phyloP scores from a whole-genome alignment of 495 filamentous ascomycete species.

The Xylaria telfairii region DNA sequence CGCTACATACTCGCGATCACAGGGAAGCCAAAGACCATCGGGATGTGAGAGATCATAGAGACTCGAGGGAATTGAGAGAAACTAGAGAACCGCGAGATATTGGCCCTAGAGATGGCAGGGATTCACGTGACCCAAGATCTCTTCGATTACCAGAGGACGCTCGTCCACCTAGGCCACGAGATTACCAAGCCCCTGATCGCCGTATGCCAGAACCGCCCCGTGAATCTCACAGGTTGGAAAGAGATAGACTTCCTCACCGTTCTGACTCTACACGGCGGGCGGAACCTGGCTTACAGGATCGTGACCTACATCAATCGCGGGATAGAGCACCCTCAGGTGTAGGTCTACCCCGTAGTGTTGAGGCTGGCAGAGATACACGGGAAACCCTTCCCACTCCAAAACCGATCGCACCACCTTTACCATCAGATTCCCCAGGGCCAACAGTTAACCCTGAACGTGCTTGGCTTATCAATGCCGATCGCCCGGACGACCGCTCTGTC shows the following conservation, averaged over 20 bases:
- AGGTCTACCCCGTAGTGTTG: constrained; percentile 36
- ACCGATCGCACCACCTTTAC: constrained; percentile 38
- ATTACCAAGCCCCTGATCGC: constrained; percentile 37
- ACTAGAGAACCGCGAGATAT: constrained; percentile 39
- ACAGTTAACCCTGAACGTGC: constrained; percentile 53
- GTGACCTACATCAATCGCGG: constrained; percentile 44
- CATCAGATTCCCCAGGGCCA: constrained; percentile 46
- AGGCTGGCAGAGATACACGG: constrained; percentile 40
- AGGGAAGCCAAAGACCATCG: constrained; percentile 38
- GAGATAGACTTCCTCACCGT: constrained; percentile 41
- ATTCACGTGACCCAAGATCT: constrained; percentile 42
- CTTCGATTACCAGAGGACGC: constrained; percentile 41
- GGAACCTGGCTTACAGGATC: constrained; percentile 45
- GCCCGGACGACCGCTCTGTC: constrained; percentile 39
- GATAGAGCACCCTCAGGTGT: constrained; percentile 39
- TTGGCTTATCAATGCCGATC: constrained; percentile 47
- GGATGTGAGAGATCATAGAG: constrained; percentile 43
- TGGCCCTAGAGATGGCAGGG: constrained; percentile 36
- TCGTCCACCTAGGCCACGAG: constrained; percentile 37
- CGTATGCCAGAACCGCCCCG: constrained; percentile 36
- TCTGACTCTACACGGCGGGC: constrained; percentile 41
- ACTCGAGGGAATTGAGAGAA: constrained; percentile 44
- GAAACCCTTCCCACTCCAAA: constrained; percentile 38
- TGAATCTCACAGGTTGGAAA: constrained; percentile 37
- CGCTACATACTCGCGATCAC: constrained; percentile 43